A percentile compares a stretch with the other conserved stretches of the same genome.
Evolutionary conservation across 371 early-diverging fungal species (phyloP).

Genomic region (Mucor plumbeus): DNA sequence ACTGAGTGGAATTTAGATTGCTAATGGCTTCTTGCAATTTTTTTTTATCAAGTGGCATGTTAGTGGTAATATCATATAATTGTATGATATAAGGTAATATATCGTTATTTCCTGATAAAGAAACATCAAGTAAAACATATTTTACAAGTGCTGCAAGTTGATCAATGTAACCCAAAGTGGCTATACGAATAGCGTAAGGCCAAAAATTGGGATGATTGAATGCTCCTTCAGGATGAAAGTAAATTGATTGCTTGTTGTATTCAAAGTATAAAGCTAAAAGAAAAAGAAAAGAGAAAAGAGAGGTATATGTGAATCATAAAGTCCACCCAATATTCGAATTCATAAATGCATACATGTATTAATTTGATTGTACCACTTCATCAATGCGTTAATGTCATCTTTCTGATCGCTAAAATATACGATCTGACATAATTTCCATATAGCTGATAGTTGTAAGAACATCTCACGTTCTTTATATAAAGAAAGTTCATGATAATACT

Average conservation of each 20-base stretch:
- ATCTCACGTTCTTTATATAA: slow-evolving; percentile 11
- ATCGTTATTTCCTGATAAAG: not conserved
- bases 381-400: not conserved
- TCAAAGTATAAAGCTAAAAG: slow-evolving; percentile 12
- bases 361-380: slow-evolving; percentile 20
- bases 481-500: slow-evolving; percentile 11
- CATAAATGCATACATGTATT: slow-evolving; percentile 13
- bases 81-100: not conserved
- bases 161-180: slow-evolving; percentile 12
- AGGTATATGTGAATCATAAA: not conserved
- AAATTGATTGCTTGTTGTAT: slow-evolving; percentile 7
- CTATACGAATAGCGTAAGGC: slow-evolving; percentile 18
- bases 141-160: slow-evolving; percentile 3
- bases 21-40: not conserved
- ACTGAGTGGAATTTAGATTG: not conserved
- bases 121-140: slow-evolving; percentile 2
- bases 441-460: not conserved
- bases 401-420: slow-evolving; percentile 6
- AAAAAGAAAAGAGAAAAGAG: not conserved
- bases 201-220: slow-evolving; percentile 20
- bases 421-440: slow-evolving; percentile 17
- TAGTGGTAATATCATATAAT: not conserved
- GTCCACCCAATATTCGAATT: not conserved
- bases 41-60: not conserved
- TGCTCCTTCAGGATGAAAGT: not conserved